Conservation (phyloP, 169 alveolate genomes). For the Cardiosporidium cionae region DNA sequence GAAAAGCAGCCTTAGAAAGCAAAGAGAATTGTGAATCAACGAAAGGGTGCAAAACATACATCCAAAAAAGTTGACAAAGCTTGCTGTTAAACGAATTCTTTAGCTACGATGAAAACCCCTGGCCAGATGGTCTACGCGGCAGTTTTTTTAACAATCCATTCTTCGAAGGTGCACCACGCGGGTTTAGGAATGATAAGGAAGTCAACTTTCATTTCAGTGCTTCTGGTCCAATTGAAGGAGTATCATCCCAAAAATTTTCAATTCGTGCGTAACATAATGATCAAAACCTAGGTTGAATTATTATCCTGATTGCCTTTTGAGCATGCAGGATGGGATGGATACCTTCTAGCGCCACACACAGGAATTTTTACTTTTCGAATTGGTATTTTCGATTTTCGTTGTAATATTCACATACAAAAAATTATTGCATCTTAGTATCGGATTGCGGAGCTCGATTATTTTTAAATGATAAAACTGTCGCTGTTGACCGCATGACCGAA, state of each 20-base stretch:
- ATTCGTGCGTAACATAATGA: conserved; percentile 26
- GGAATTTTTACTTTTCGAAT: conserved; percentile 46
- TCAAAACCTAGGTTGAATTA: conserved; percentile 7
- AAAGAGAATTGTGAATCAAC: conserved; percentile 52
- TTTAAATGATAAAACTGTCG: conserved; percentile 38
- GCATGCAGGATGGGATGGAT: conserved; percentile 54
- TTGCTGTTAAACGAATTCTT: no score
- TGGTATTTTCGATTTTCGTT: conserved; percentile 12
- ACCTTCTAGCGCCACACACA: conserved; percentile 51
- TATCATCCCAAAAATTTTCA: conserved; percentile 67
- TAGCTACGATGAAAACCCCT: conserved; percentile 44
- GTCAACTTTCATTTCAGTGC: conserved; percentile 61
- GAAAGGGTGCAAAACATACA: conserved; percentile 36
- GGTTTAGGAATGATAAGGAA: conserved; percentile 57
- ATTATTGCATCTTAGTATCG: conserved; percentile 6
- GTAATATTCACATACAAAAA: neutral
- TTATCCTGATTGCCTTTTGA: conserved; percentile 24
- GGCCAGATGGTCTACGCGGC: conserved; percentile 59
- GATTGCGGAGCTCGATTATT: conserved; percentile 52
- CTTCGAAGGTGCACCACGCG: conserved; percentile 56
- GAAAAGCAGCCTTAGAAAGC: conserved; percentile 24
- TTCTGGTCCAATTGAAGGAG: conserved; percentile 64
- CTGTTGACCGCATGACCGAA: conserved; percentile 46
- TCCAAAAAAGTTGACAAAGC: neutral
- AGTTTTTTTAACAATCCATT: conserved; percentile 46